Percentiles rank a stretch among this genome's conserved stretches.
phyloP scores from a whole-genome alignment of 139 green algal genomes.

The Chlorella sp. region DNA sequence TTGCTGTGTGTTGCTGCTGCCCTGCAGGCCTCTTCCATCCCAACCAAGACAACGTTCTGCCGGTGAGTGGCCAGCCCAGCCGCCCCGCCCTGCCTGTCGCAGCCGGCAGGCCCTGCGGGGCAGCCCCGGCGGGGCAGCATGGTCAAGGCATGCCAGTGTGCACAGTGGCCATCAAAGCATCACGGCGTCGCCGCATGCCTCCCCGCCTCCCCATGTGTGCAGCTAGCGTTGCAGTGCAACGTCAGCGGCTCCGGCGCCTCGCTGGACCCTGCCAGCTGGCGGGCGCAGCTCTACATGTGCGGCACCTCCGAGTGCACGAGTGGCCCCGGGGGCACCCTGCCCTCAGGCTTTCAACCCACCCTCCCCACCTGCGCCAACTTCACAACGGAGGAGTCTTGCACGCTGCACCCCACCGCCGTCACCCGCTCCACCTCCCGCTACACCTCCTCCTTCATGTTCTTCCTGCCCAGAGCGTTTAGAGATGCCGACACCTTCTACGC shows the following conservation, averaged over 20 bases:
- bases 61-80: not conserved
- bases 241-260: not conserved
- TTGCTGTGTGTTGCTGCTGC: not conserved
- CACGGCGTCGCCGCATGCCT: not conserved
- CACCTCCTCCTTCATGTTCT: not conserved
- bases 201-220: not conserved
- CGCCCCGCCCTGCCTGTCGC: not conserved
- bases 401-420: not conserved
- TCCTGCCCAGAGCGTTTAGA: not conserved
- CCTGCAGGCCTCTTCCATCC: conserved; percentile 1
- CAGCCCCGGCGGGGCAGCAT: not conserved
- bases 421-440: not conserved
- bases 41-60: not conserved
- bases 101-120: not conserved
- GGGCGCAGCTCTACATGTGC: conserved; percentile 13
- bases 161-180: not conserved
- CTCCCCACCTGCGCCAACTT: not conserved
- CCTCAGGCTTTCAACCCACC: not conserved
- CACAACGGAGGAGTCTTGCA: not conserved
- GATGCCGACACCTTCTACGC: not conserved
- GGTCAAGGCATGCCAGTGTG: too few species aligned
- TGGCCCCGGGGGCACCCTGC: not conserved
- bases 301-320: not conserved
- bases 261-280: not conserved
- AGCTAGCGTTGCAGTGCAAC: not conserved